Conservation (phyloP, 1,284 basidiomycete genomes). For the Naganishia sp. region DNA sequence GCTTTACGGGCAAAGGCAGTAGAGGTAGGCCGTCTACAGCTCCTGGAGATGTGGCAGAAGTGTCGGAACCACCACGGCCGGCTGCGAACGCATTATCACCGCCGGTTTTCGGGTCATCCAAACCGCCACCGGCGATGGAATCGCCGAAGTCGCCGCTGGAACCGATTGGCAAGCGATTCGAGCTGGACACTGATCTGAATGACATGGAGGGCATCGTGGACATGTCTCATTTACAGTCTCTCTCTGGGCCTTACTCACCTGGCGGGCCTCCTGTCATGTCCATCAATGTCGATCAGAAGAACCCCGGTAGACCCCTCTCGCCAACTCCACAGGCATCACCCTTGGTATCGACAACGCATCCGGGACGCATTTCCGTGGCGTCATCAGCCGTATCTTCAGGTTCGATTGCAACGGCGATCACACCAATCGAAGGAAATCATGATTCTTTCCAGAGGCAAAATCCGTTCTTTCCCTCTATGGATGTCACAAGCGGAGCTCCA, state of each 20-base stretch:
- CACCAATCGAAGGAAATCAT: constrained; percentile 5
- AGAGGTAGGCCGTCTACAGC: constrained; percentile 25
- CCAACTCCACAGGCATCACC: constrained; percentile 6
- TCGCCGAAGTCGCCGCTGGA: constrained; percentile 5
- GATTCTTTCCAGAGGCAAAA: constrained; percentile 33
- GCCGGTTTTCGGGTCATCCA: background rate
- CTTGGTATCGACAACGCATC: constrained; percentile 12
- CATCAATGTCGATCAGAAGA: too few species aligned
- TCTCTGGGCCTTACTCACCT: background rate
- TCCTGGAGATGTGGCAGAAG: constrained; percentile 7
- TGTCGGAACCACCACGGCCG: background rate
- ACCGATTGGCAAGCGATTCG: constrained; percentile 48
- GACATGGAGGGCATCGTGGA: constrained; percentile 83
- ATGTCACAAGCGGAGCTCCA: background rate
- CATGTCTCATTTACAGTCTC: constrained; percentile 42
- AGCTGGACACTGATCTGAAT: constrained; percentile 74
- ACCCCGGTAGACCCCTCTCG: background rate
- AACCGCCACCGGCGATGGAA: background rate
- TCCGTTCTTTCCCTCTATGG: constrained; percentile 37
- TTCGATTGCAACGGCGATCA: background rate
- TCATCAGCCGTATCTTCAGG: constrained; percentile 7
- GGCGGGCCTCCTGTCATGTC: constrained; percentile 5
- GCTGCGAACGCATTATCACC: background rate
- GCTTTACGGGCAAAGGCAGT: constrained; percentile 22
- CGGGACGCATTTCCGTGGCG: constrained; percentile 6